Evolutionary conservation across 176 grass and related monocot species (phyloP).

Genomic region (Sorghum bicolor): DNA sequence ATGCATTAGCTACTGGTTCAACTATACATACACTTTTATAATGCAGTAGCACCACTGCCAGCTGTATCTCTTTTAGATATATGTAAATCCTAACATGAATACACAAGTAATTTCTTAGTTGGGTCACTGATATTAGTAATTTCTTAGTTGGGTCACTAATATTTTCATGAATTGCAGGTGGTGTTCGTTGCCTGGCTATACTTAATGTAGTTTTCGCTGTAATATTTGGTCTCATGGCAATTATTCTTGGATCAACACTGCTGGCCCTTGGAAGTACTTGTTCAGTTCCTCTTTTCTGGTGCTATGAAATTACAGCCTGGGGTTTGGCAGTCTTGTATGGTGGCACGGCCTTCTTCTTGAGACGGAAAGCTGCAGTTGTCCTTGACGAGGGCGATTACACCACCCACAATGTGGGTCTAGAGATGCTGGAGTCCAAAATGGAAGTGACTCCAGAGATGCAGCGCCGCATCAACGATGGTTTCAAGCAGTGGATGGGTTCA

Average conservation of each 20-base stretch:
- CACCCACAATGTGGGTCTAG: conserved; percentile 62
- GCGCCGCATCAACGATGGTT: conserved; percentile 75
- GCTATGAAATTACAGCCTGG: conserved; percentile 86
- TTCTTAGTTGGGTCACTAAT: not conserved
- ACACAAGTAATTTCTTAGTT: no score
- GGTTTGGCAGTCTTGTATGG: conserved; percentile 81
- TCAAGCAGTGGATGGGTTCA: conserved; percentile 94
- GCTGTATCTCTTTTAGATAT: not conserved
- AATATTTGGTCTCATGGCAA: conserved; percentile 78
- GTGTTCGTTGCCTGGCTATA: conserved; percentile 76
- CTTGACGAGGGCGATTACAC: conserved; percentile 71
- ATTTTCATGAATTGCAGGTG: conserved; percentile 58
- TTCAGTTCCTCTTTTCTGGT: conserved; percentile 92
- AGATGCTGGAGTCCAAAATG: conserved; percentile 68
- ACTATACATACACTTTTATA: not conserved
- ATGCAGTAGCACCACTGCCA: not conserved
- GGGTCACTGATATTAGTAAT: not conserved
- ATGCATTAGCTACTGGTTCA: conserved; percentile 8
- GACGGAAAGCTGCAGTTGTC: conserved; percentile 68
- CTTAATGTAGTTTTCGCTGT: conserved; percentile 73
- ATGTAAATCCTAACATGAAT: not conserved
- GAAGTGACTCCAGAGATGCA: conserved; percentile 73
- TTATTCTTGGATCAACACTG: conserved; percentile 85
- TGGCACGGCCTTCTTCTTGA: conserved; percentile 74
- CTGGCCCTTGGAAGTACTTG: conserved; percentile 78